Base-by-base conservation (phyloP, 345 rosid genomes). In the Brassica cretica region DNA sequence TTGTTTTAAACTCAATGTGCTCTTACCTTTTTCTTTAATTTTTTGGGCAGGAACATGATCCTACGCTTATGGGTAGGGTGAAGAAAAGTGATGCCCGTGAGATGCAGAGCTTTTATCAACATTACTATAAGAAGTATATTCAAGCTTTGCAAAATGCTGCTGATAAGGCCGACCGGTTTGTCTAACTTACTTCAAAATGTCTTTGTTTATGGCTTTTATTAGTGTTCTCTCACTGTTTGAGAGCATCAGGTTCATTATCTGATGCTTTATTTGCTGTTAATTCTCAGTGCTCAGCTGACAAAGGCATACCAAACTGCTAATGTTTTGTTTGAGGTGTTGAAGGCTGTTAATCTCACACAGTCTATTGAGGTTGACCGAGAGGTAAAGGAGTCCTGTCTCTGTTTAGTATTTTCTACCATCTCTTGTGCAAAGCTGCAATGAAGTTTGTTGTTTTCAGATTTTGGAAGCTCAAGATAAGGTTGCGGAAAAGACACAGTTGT, bases 241-340 rank as follows among this genome's bases (percentile, higher is more conserved):
- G 44, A 73, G 74, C 64, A 35, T 18, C 24, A 21, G 1, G 7
- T 66, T 44, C 25, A n/a, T 37, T 64, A 8, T 58, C 62, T 77
- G 68, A 75, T 51, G 11, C 1, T 24, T 8, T 8, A 2, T 32
- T 15, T 72, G 73, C 5, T 78, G 55, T 82, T 74, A 8, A 61
- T 65, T 64, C 85, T 56, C 84, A 96, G 99, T 83, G 98, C 99
- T 5, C 98, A 93, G 87, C 90, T 96, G 81, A 91, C 99, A 19
- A 96, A 96, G 86, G 99, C 99, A 53, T 96, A 96, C 84, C 99
- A 96, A 85, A 96, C 99, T 72, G 99, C 99, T n/a, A 93, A 93
- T 84, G 98, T 96, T 81, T 97, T 96, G 80, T 96, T 96, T 84
- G 99, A 96, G 87, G 99, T 96, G 80, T 86, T 96, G 82, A 96